These are phyloP conservation scores for Aspergillus homomorphus DNA, from an alignment of 495 filamentous ascomycete genomes.

Conservation along the genomic window DNA sequence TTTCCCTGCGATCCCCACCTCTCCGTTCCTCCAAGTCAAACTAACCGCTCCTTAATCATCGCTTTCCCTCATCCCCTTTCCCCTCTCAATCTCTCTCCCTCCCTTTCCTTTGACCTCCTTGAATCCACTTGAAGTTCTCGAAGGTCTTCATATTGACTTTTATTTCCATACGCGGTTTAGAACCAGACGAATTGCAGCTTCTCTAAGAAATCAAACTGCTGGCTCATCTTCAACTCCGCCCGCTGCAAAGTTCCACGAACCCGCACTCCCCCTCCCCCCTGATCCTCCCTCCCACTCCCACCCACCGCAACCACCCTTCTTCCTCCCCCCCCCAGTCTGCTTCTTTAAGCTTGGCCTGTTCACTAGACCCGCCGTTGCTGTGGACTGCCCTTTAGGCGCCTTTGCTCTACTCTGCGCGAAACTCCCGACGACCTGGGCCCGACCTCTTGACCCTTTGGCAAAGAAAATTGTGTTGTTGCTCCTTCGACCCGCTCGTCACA, in stretches of 20 bases:
- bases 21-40: constrained; percentile 2
- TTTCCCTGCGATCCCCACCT: constrained; percentile 2
- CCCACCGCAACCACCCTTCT: constrained; percentile 13
- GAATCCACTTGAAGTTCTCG: constrained; percentile 7
- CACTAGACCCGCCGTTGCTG: constrained; percentile 32
- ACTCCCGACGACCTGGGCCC: constrained; percentile 30
- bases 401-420: constrained; percentile 26
- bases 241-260: constrained; percentile 25
- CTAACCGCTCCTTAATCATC: constrained; percentile 23
- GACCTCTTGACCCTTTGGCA: constrained; percentile 26
- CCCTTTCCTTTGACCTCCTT: constrained; percentile 4
- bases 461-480: constrained; percentile 30
- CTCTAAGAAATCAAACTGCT: neutral
- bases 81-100: constrained; percentile 18
- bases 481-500: constrained; percentile 26
- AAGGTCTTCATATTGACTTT: constrained; percentile 11
- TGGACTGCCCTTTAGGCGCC: constrained; percentile 29
- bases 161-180: constrained; percentile 4
- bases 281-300: constrained; percentile 15
- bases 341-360: constrained; percentile 31
- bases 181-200: constrained; percentile 3
- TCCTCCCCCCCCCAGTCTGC: constrained; percentile 18
- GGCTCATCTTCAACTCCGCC: constrained; percentile 16
- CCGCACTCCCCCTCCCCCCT: constrained; percentile 12
- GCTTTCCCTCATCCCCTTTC: constrained; percentile 17